Percentiles rank a stretch among this genome's conserved stretches.
Evolutionary conservation across 495 filamentous ascomycete species (phyloP).

Genomic region (Neurospora hispaniola): DNA sequence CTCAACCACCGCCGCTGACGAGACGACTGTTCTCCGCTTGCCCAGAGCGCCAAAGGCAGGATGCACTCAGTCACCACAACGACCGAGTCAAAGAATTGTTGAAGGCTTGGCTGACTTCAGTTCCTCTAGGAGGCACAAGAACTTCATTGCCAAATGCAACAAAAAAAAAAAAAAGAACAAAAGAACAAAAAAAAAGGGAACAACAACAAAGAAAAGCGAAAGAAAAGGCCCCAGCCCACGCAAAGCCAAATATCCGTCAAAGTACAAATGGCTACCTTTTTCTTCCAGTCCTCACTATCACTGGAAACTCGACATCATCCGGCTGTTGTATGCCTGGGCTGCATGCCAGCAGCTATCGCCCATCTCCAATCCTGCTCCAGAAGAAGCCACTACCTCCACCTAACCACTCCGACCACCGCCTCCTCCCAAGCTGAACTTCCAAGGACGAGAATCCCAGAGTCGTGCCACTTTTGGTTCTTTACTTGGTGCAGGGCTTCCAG

Average conservation of each 20-base stretch:
- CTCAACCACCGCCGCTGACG: background rate
- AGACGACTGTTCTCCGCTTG: background rate
- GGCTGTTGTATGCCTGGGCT: background rate
- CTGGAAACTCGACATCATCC: background rate
- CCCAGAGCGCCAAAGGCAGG: background rate
- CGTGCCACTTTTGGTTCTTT: background rate
- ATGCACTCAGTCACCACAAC: background rate
- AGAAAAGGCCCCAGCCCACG: background rate
- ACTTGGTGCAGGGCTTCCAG: constrained; percentile 37
- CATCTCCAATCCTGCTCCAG: background rate
- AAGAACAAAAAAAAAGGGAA: constrained; percentile 6
- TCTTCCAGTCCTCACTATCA: background rate
- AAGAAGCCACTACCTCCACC: background rate
- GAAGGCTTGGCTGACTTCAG: constrained; percentile 27
- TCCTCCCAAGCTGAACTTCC: background rate
- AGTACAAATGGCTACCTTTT: background rate
- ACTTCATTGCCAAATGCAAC: background rate
- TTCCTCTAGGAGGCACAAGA: constrained; percentile 12
- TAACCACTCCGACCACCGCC: background rate
- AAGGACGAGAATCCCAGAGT: background rate
- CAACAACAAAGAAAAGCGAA: background rate
- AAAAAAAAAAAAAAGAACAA: constrained; percentile 5
- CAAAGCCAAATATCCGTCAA: background rate
- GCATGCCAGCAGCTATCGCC: background rate
- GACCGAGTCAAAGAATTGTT: background rate